Evolutionary conservation across 768 basidiomycete species (phyloP).

Genomic region (Hortiboletus campestris): DNA sequence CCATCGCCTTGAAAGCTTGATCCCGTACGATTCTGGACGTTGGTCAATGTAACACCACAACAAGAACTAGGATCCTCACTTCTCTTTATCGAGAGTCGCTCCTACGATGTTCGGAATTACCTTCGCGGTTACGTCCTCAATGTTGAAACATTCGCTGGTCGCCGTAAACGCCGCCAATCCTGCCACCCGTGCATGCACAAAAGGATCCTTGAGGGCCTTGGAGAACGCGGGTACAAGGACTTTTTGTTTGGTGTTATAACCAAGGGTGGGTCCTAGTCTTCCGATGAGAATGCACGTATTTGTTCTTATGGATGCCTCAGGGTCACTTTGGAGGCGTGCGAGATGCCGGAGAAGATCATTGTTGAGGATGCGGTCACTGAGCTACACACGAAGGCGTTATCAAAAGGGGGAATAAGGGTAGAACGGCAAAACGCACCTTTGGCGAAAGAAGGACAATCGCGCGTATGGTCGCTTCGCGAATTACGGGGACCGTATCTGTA

Average conservation of each 20-base stretch:
- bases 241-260: constrained; percentile 88
- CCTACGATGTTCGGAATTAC: constrained; percentile 85
- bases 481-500: constrained; percentile 88
- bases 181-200: constrained; percentile 91
- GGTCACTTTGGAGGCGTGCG: constrained; percentile 89
- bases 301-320: constrained; percentile 93
- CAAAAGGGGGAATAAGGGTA: background rate
- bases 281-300: constrained; percentile 97
- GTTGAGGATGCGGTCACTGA: constrained; percentile 89
- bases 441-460: constrained; percentile 81
- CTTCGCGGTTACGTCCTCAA: constrained; percentile 84
- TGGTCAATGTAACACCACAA: background rate
- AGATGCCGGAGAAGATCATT: constrained; percentile 93
- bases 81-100: constrained; percentile 87
- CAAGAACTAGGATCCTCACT: constrained; percentile 47
- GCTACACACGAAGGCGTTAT: constrained; percentile 39
- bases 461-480: constrained; percentile 92
- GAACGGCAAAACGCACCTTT: constrained; percentile 50
- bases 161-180: constrained; percentile 97
- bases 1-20: constrained; percentile 92
- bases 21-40: constrained; percentile 78
- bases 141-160: constrained; percentile 83
- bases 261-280: constrained; percentile 80
- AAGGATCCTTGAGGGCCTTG: constrained; percentile 83
- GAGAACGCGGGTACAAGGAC: constrained; percentile 97